A percentile compares a stretch with the other conserved stretches of the same genome.
Evolutionary conservation across 1,139 yeast genomes (phyloP).

Genomic region (Yamadazyma atmosphaerica): DNA sequence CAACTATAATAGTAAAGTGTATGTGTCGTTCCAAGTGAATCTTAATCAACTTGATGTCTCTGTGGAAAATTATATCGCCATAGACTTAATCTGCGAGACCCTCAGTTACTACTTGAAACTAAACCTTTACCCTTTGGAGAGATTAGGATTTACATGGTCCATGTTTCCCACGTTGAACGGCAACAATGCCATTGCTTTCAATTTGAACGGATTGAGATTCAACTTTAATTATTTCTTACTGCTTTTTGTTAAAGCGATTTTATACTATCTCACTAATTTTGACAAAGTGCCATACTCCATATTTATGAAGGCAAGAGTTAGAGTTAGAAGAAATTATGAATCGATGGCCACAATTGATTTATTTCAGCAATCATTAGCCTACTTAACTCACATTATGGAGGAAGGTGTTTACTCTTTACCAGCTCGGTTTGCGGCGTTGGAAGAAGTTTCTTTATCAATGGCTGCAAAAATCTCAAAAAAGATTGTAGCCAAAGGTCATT

Average conservation of each 20-base stretch:
- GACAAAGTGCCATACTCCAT: slow-evolving; percentile 24
- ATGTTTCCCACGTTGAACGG: slow-evolving; percentile 52
- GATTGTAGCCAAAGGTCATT: slow-evolving; percentile 21
- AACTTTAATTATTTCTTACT: slow-evolving; percentile 33
- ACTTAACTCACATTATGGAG: slow-evolving; percentile 52
- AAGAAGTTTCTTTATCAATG: slow-evolving; percentile 25
- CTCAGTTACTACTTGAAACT: slow-evolving; percentile 39
- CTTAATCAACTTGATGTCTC: neutral
- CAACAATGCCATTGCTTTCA: slow-evolving; percentile 48
- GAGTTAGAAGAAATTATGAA: slow-evolving; percentile 44
- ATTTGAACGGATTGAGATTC: slow-evolving; percentile 47
- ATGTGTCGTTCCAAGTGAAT: slow-evolving; percentile 45
- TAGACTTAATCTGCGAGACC: slow-evolving; percentile 53
- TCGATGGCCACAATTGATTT: slow-evolving; percentile 38
- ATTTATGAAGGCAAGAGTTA: slow-evolving; percentile 44
- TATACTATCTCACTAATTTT: slow-evolving; percentile 16
- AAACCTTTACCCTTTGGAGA: slow-evolving; percentile 49
- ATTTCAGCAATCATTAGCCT: slow-evolving; percentile 44
- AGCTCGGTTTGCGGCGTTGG: slow-evolving; percentile 44
- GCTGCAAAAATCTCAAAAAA: slow-evolving; percentile 18
- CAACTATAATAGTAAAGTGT: slow-evolving; percentile 23
- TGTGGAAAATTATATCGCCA: slow-evolving; percentile 12
- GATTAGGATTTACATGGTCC: slow-evolving; percentile 55
- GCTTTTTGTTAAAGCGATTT: slow-evolving; percentile 19
- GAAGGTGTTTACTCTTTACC: slow-evolving; percentile 51